Evolutionary conservation across 2,329 filamentous ascomycete species (phyloP), one percentile per base, ranked within the genome.

Genomic region (Aspergillus piperis): DNA sequence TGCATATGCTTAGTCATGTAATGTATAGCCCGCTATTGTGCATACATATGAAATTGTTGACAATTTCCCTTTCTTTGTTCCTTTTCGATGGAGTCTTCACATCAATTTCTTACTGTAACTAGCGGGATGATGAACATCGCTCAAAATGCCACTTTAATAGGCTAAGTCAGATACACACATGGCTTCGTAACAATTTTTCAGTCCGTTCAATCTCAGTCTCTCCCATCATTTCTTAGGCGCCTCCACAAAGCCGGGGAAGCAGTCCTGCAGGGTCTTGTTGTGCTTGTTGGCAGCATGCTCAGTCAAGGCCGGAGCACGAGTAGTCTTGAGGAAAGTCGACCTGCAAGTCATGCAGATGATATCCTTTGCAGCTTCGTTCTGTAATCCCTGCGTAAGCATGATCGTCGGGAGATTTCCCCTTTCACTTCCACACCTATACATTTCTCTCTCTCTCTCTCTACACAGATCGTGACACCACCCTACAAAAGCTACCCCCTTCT

Each of bases 341-440:
- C 88, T 90, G 88, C 90, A 93, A 71, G 87, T 82, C 67, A 85
- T 80, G 83, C 90, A 93, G 77, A 91, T 88, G 77, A 92, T 90
- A 72, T 85, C 88, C 81, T 87, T 90, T 61, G 90, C 90, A 68
- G 88, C 82, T 68, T 84, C 82, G 80, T 92, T 92, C 88, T 90
- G 66, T 55, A 61, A 15, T 17, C 15, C 8, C 32, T 10, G 30
- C 8, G 32, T 23, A 38, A n/a, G 17, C 25, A 39, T 53, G 19
- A 49, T 39, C 48, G 57, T 58, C 42, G 32, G 32, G 5, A 59
- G 15, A 48, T 53, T 8, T 23, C 19, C 38, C 5, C 13, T 4
- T 17, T 7, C 23, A 13, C 27, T 30, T 8, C 7, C 27, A 25
- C 27, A 30, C 27, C 10, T 30, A 30, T 44, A 36, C n/a, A 23